Base-by-base conservation (phyloP, 164 flowering plant genomes). In the Umbilicus rupestris region DNA sequence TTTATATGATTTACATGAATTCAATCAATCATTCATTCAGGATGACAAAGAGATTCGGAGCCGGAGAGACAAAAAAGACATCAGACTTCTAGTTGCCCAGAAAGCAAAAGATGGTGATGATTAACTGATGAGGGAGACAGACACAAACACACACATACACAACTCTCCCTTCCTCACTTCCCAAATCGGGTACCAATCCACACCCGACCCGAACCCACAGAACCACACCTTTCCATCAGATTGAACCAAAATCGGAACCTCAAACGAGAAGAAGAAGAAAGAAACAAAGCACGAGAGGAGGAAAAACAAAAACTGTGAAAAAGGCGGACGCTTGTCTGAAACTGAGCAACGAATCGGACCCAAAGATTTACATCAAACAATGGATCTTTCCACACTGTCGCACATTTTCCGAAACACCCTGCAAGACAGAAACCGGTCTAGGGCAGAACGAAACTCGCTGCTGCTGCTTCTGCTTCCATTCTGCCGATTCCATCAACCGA, bases 381-480 rank as follows among this genome's bases (percentile, higher is more conserved):
- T 8, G 30, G 20, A 50, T 20, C 26, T 50, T 50, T 50, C 11
- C 2, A 5, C 9, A 52, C 1, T 7, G 26, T 26, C 14, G 26
- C 59, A 26, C 59, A 14, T 52, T 26, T 24, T 26, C 59, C 59
- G 31, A 52, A 24, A 52, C 31, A 26, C 4, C 30, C 59, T 26
- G 31, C 10, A 9, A 10, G 17, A 10, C 31, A 26, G 16, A 52
- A 52, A 52, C 26, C 60, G 26, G 30, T 52, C 31, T 52, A 52
- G 31, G 59, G 31, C 30, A 52, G 59, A 52, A 10, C 16, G 26
- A 2, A 20, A 50, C 26, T 22, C 12, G 52, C 52, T 17, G 22
- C 57, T 50, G 50, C 9, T 49, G 55, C 55, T 49, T 49, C n/a
- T n/a, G n/a, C n/a, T 33, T 35, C 55, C 55, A 49, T 49, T 49